These are phyloP conservation scores for Eruca vesicaria DNA, from an alignment of 441 rosid species.

Conservation along the genomic window DNA sequence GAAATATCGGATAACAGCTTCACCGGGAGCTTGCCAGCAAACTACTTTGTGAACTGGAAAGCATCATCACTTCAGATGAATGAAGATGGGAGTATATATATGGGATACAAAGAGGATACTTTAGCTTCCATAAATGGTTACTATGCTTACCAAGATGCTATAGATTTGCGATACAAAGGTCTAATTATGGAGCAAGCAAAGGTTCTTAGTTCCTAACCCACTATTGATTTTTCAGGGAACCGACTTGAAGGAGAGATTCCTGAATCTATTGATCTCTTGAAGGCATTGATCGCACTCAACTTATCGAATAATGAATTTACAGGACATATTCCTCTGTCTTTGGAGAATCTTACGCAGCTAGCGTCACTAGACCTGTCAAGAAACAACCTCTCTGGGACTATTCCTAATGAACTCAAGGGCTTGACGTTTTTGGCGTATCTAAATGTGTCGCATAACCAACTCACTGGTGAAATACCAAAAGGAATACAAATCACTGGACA, in stretches of 20 bases:
- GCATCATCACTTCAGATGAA: constrained; percentile 30
- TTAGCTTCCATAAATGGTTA: neutral
- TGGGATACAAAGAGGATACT: neutral
- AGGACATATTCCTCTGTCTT: constrained; percentile 22
- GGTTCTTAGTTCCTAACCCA: neutral
- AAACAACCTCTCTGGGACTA: constrained; percentile 25
- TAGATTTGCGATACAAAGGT: constrained; percentile 28
- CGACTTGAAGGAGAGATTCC: constrained; percentile 40
- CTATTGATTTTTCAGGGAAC: constrained; percentile 43
- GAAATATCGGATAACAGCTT: constrained; percentile 40
- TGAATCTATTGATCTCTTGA: constrained; percentile 26
- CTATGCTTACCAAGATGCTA: neutral
- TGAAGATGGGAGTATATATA: neutral
- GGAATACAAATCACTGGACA: constrained; percentile 31
- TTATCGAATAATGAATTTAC: constrained; percentile 33
- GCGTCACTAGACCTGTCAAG: constrained; percentile 44
- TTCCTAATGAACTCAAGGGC: constrained; percentile 34
- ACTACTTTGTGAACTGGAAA: constrained; percentile 36
- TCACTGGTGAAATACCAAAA: constrained; percentile 45
- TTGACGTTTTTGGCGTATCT: constrained; percentile 40
- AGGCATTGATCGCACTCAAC: constrained; percentile 34
- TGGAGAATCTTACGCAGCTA: constrained; percentile 30
- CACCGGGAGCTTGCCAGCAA: neutral
- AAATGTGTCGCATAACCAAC: constrained; percentile 42
- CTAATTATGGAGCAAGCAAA: neutral